A percentile compares a stretch with the other conserved stretches of the same genome.
Conservation (phyloP, 2,329 filamentous ascomycete species). For the Colletotrichum agaves region DNA sequence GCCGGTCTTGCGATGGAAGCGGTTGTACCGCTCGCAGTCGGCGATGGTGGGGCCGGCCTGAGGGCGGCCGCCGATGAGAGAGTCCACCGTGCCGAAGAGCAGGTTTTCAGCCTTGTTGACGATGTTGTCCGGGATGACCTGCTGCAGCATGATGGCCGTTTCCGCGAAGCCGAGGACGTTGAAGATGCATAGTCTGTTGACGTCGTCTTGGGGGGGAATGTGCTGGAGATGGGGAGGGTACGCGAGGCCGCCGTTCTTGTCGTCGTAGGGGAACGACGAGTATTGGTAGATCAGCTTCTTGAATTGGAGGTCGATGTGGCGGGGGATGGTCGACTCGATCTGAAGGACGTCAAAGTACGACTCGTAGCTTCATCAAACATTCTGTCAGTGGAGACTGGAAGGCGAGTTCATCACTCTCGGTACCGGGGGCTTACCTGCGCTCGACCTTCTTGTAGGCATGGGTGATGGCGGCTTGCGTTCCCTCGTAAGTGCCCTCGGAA, state of each 20-base stretch:
- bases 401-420: neutral
- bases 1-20: constrained; percentile 46
- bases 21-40: constrained; percentile 48
- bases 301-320: constrained; percentile 43
- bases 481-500: constrained; percentile 45
- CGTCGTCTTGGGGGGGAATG: constrained; percentile 43
- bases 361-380: constrained; percentile 41
- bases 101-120: constrained; percentile 45
- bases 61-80: constrained; percentile 42
- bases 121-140: constrained; percentile 47
- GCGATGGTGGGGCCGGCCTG: constrained; percentile 46
- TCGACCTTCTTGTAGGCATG: constrained; percentile 49
- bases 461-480: constrained; percentile 48
- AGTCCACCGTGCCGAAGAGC: constrained; percentile 43
- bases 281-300: constrained; percentile 47
- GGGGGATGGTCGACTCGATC: constrained; percentile 47
- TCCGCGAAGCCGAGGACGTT: constrained; percentile 45
- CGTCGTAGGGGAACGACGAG: constrained; percentile 38
- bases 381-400: neutral
- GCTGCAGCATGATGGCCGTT: constrained; percentile 45
- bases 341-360: constrained; percentile 49
- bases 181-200: constrained; percentile 45
- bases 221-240: constrained; percentile 47
- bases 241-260: constrained; percentile 43
- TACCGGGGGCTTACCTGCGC: constrained; percentile 43